Evolutionary conservation across 2,329 filamentous ascomycete species (phyloP).

Genomic region (Neurospora crassa): DNA sequence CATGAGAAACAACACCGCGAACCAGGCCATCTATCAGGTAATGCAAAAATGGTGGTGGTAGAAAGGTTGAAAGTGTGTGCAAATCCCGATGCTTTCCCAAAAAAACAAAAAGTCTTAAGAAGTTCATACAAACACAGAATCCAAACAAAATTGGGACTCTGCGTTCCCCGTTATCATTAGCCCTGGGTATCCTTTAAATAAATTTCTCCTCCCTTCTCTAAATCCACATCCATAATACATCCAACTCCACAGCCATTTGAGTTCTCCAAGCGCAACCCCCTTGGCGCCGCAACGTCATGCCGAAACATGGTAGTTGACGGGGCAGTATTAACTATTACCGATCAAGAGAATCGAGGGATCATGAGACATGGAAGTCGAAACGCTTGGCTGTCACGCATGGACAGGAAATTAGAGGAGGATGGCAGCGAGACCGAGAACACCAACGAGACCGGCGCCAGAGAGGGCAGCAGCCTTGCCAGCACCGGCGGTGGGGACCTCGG

Average conservation of each 20-base stretch:
- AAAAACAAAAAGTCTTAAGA: neutral
- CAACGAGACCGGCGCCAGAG: slow-evolving; percentile 50
- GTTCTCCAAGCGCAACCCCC: neutral
- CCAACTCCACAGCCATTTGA: neutral
- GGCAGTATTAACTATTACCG: neutral
- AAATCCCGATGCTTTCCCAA: neutral
- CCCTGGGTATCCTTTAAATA: neutral
- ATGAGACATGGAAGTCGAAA: slow-evolving; percentile 11
- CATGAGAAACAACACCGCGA: neutral
- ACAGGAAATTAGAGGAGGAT: slow-evolving; percentile 44
- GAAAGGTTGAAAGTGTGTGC: neutral
- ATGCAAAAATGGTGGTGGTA: neutral
- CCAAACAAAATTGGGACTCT: neutral
- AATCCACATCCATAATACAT: neutral
- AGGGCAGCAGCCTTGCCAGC: slow-evolving; percentile 47
- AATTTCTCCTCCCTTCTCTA: neutral
- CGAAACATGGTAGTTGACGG: neutral
- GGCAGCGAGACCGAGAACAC: slow-evolving; percentile 50
- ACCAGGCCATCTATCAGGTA: neutral
- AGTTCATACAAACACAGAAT: neutral
- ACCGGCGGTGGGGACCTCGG: slow-evolving; percentile 39
- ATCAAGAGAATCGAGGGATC: slow-evolving; percentile 5
- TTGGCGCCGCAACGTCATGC: neutral
- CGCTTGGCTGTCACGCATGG: neutral
- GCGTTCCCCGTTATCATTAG: neutral